Base-by-base conservation (phyloP, 2,329 filamentous ascomycete genomes). In the Onygena corvina region DNA sequence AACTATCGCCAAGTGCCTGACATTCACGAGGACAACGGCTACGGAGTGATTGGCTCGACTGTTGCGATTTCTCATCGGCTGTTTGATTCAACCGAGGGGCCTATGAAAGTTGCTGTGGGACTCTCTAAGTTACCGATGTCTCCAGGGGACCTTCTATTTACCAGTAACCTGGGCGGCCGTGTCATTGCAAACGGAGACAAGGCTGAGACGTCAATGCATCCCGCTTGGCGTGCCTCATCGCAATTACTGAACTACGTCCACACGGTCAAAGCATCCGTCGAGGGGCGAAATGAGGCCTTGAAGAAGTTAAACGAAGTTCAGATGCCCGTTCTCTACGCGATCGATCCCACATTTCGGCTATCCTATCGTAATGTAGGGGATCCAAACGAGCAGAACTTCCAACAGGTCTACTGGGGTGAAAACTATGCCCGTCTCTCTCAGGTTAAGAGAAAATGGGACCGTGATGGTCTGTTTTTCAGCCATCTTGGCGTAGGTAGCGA, bases 1-100 rank as follows among this genome's bases (percentile, higher is more conserved):
- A 46, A 50, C 11, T 44, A 47, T 35, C 31, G 31, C 11, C 30
- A 35, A 14, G 40, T 20, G 12, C 51, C 46, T 14, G 21, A 50
- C 38, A 27, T 60, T 3, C 58, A 62, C 49, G 55, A 59, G 1
- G 59, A 57, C 20, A 40, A 40, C n/a, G 60, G 58, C 14, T 58
- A 51, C 11, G 46, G 50, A 4, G 48, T 51, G 8, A 14, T 49
- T 9, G 20, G 20, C 21, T 27, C 31, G 14, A 48, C 50, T 23
- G 50, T 51, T n/a, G 31, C 48, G 16, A 35, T 51, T 31, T 51
- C 50, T 11, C 31, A 51, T 27, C 20, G 29, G 16, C 18, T 51
- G 11, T 51, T 51, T 27, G 42, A 48, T 16, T 42, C 50, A n/a
- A 12, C 46, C 29, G 31, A 51, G 4, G 50, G 50, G 23, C 50